Percentiles rank a stretch among this genome's conserved stretches.
Evolutionary conservation across 371 early-diverging fungal species (phyloP).

Genomic region (Apophysomyces variabilis): DNA sequence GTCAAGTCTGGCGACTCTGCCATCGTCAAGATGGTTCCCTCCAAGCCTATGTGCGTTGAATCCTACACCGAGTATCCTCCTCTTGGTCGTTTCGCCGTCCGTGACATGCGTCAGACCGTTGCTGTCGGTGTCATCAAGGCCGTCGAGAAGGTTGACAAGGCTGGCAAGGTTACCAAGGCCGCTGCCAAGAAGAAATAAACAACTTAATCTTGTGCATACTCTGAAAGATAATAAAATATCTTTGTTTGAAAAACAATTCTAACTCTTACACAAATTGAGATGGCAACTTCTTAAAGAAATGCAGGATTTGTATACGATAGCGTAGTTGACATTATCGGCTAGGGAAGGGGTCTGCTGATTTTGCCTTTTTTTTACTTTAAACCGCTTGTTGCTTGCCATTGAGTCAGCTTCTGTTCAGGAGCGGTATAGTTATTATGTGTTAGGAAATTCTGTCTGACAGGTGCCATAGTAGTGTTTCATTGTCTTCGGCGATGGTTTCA

Average conservation of each 20-base stretch:
- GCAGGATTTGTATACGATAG: too few relatives aligned
- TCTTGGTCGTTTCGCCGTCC: conserved; percentile 96
- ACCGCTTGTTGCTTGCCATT: too few relatives aligned
- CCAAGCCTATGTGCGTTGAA: conserved; percentile 96
- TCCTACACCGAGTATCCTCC: conserved; percentile 91
- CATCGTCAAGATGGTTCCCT: conserved; percentile 91
- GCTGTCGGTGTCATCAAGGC: conserved; percentile 96
- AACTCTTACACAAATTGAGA: too few relatives aligned
- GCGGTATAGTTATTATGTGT: too few relatives aligned
- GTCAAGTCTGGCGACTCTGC: conserved; percentile 61
- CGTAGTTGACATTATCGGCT: too few relatives aligned
- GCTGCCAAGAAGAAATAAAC: conserved; percentile 78
- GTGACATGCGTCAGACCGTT: conserved; percentile 95
- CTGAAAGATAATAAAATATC: conserved; percentile 1
- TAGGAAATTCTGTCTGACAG: too few relatives aligned
- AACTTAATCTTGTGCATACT: conserved; percentile 10
- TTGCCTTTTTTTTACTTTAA: too few relatives aligned
- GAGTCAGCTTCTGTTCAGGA: too few relatives aligned
- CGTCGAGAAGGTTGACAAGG: conserved; percentile 79
- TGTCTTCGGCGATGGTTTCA: too few relatives aligned
- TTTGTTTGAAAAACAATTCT: conserved; percentile 3
- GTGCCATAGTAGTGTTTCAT: too few relatives aligned
- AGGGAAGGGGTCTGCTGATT: too few relatives aligned
- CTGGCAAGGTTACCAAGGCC: conserved; percentile 65
- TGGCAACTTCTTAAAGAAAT: too few relatives aligned